Evolutionary conservation across 106 monocot species (phyloP), one percentile per base, ranked within the genome.

Genomic region (Cymbidium sinense): DNA sequence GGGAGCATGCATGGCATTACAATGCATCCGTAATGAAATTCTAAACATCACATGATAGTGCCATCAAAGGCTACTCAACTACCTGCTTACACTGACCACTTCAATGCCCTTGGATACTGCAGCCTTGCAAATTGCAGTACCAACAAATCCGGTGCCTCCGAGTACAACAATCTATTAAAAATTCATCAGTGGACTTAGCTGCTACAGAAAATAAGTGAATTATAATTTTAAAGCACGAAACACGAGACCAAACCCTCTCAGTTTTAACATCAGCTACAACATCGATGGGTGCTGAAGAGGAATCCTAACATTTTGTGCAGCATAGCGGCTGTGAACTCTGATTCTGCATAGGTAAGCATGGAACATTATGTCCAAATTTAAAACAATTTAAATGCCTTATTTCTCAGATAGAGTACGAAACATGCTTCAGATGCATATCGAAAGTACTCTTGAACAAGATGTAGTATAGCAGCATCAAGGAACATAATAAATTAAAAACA

Each of bases 21-120:
- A 74, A 43, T 74, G 9, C 4, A 1, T 18, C 36, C 10, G 4
- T 13, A 13, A 43, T 13, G 4, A 74, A 47, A 43, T 25, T 44
- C 74, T 3, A 44, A 44, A 44, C 44, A 74, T 23, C 74, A 29
- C 12, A 74, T 74, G 8, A 44, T 43, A 35, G 17, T 15, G 47
- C 44, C 11, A 74, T 75, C 15, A 74, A 81, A 67, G 43, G 5
- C 69, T 33, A 33, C 34, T n/a, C 44, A 62, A 34, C 50, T 27
- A 98, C 94, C 98, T 98, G 94, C 91, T 98, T 74, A 94, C 30
- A 71, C 94, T 98, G 75, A 92, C 94, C 64, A 92, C 94, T 79
- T 98, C 91, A n/a, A 98, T 94, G 76, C 94, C 98, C 81, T 88
- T 98, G 34, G 89, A 92, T 47, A 90, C 86, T 79, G 94, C 98